These are phyloP conservation scores for Coemansia sp. DNA, from an alignment of 371 early-diverging fungal genomes.

Conservation along the genomic window DNA sequence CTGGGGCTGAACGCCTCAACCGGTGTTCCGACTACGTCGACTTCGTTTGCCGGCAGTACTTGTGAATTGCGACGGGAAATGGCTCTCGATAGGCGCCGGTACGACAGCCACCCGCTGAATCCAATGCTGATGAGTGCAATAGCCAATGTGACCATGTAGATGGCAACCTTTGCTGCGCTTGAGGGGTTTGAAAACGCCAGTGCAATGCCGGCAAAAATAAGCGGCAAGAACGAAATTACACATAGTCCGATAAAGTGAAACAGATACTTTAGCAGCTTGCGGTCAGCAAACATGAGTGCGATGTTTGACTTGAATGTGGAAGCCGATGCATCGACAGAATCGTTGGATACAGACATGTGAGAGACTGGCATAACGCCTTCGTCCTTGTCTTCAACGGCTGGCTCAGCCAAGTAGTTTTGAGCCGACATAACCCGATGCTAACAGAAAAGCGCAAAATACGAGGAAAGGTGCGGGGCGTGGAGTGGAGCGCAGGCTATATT, in stretches of 20 bases:
- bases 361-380: background rate
- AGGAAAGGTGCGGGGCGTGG: too few relatives aligned
- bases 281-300: constrained; percentile 4
- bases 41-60: background rate
- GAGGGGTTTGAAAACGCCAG: constrained; percentile 23
- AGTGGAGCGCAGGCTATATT: too few relatives aligned
- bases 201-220: constrained; percentile 30
- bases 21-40: constrained; percentile 8
- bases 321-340: background rate
- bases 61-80: background rate
- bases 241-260: constrained; percentile 13
- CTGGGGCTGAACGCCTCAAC: constrained; percentile 18
- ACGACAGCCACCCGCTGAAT: constrained; percentile 25
- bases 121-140: constrained; percentile 18
- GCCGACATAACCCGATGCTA: too few relatives aligned
- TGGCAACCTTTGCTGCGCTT: constrained; percentile 14
- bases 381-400: background rate
- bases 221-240: constrained; percentile 20
- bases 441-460: too few relatives aligned
- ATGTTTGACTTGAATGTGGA: constrained; percentile 3
- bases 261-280: constrained; percentile 8
- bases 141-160: constrained; percentile 19
- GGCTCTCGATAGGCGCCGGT: constrained; percentile 9
- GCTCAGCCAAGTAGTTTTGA: too few relatives aligned
- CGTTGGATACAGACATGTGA: constrained; percentile 9